A percentile compares a stretch with the other conserved stretches of the same genome.
Conservation (phyloP, 805 yeast species). For the Pichia nakasei region DNA sequence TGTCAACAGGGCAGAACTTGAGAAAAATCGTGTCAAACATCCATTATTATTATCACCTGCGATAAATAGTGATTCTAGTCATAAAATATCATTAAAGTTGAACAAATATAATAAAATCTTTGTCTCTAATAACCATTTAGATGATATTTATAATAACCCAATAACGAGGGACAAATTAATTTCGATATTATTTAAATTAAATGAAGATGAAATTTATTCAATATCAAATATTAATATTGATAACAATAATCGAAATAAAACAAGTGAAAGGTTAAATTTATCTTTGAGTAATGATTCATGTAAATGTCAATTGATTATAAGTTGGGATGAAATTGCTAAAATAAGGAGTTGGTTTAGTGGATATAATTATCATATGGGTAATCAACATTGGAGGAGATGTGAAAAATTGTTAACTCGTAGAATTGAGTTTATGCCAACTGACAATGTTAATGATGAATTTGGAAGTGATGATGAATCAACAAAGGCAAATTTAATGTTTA, state of each 20-base stretch:
- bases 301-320: conserved; percentile 19
- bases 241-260: conserved; percentile 1
- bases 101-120: conserved; percentile 16
- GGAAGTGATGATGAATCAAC: background rate
- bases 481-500: conserved; percentile 8
- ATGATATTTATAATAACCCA: conserved; percentile 13
- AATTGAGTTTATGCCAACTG: conserved; percentile 1
- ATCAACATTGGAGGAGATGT: conserved; percentile 5
- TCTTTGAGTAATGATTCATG: conserved; percentile 17
- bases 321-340: conserved; percentile 15
- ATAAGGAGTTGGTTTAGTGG: conserved; percentile 9
- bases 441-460: conserved; percentile 4
- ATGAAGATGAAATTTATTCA: conserved; percentile 15
- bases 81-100: conserved; percentile 11
- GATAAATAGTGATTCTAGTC: background rate
- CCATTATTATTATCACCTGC: conserved; percentile 6
- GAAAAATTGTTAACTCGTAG: conserved; percentile 16
- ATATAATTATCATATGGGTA: background rate
- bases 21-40: conserved; percentile 14
- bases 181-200: conserved; percentile 16
- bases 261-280: conserved; percentile 1
- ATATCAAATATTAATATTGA: background rate
- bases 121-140: conserved; percentile 19
- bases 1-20: conserved; percentile 18
- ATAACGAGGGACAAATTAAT: conserved; percentile 11